phyloP scores from a whole-genome alignment of 2,329 filamentous ascomycete species.

The Acrodontium crateriforme region DNA sequence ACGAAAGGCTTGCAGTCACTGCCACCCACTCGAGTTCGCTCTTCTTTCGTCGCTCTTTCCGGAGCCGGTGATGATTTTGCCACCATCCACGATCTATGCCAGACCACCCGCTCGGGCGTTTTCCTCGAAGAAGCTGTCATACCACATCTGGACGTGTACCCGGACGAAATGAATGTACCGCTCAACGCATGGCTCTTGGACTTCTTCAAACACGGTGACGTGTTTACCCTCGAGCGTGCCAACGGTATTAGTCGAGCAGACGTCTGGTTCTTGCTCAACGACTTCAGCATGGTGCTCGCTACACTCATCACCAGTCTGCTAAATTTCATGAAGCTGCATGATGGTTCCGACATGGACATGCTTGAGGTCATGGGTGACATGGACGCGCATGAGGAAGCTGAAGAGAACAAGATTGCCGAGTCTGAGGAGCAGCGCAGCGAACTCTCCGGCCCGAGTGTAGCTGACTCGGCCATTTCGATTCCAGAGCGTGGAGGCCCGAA shows the following conservation, averaged over 20 bases:
- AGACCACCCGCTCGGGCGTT: constrained; percentile 49
- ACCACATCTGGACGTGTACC: constrained; percentile 51
- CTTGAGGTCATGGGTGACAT: constrained; percentile 39
- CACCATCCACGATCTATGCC: constrained; percentile 54
- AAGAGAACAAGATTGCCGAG: constrained; percentile 27
- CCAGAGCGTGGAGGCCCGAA: constrained; percentile 14
- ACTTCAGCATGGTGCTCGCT: constrained; percentile 50
- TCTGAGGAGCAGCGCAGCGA: constrained; percentile 16
- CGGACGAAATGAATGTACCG: constrained; percentile 38
- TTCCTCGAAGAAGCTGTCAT: constrained; percentile 64
- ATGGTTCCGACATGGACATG: constrained; percentile 34
- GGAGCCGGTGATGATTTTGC: constrained; percentile 51
- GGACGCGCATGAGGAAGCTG: constrained; percentile 35
- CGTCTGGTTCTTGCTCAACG: constrained; percentile 58
- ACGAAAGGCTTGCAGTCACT: constrained; percentile 12
- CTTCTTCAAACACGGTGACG: constrained; percentile 62
- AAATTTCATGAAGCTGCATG: constrained; percentile 40
- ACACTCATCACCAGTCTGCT: constrained; percentile 56
- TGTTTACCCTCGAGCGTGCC: constrained; percentile 44
- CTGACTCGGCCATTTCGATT: constrained; percentile 18
- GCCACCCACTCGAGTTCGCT: constrained; percentile 40
- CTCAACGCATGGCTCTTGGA: constrained; percentile 60
- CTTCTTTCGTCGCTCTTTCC: constrained; percentile 58
- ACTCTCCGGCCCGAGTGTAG: constrained; percentile 12
- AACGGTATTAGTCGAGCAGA: constrained; percentile 55